Percentiles rank a stretch among this genome's conserved stretches.
These are phyloP conservation scores for Fusarium stilboides DNA, from an alignment of 2,329 filamentous ascomycete species.

Conservation along the genomic window DNA sequence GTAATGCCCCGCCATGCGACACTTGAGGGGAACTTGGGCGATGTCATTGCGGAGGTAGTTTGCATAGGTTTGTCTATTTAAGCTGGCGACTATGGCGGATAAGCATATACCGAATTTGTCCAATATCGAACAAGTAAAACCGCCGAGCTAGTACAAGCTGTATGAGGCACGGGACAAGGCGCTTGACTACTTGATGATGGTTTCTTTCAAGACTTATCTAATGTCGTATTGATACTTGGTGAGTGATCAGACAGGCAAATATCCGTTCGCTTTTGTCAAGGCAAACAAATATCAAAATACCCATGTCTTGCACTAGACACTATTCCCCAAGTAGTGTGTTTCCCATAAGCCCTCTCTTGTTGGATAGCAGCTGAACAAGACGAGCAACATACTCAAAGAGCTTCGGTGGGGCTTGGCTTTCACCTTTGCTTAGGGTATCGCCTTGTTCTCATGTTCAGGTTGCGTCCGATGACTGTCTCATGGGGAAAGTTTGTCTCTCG, in stretches of 20 bases:
- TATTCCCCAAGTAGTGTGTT: background rate
- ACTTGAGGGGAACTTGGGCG: background rate
- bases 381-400: conserved; percentile 7
- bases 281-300: background rate
- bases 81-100: conserved; percentile 25
- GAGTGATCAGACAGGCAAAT: too few relatives aligned
- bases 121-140: conserved; percentile 10
- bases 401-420: conserved; percentile 12
- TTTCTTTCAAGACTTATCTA: too few relatives aligned
- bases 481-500: conserved; percentile 76
- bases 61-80: conserved; percentile 18
- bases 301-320: background rate
- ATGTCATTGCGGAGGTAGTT: conserved; percentile 20
- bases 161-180: background rate
- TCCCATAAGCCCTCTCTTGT: background rate
- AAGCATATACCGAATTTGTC: conserved; percentile 4
- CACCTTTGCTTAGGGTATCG: conserved; percentile 9
- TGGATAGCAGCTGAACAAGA: background rate
- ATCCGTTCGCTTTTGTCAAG: background rate
- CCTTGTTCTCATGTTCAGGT: conserved; percentile 51
- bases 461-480: conserved; percentile 60
- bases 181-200: too few relatives aligned
- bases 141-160: background rate
- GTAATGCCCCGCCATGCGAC: conserved; percentile 19
- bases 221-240: too few relatives aligned